Evolutionary conservation across 768 basidiomycete species (phyloP), one percentile per base, ranked within the genome.

Genomic region (Tubosaeta sp.): DNA sequence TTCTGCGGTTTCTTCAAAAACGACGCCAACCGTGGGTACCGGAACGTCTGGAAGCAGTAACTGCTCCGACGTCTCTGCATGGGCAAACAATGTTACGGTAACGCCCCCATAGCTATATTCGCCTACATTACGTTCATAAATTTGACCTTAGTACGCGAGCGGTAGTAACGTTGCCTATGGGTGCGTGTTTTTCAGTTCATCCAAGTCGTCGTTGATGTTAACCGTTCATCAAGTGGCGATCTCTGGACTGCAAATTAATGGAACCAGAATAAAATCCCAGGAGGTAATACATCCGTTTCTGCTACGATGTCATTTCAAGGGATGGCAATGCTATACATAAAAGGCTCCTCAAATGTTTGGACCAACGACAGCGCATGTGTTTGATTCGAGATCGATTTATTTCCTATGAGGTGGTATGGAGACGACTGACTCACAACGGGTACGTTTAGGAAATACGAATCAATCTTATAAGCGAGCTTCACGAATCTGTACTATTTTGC

Each of bases 311-410:
- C 27, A 40, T 18, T 30, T 6, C 10, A 14, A 34, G 10, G 24
- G 12, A 14, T 24, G 34, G 10, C 36, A 9, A 44, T 27, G 21
- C 6, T 4, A 10, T 18, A 21, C 5, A 4, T 31, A 11, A 22
- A 46, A 82, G 80, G 76, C 38, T 16, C 72, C 30, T 74, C 76
- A 25, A 75, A 71, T 41, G 80, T 76, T 46, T 85, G 83, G 83
- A 70, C 71, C 39, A 76, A 85, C 60, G 65, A 79, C 62, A 83
- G 82, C 4, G 62, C 76, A 48, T 86, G 82, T 65, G 35, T 63
- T 21, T 57, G 16, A 38, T 21, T 38, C n/a, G 42, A 30, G 9
- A 49, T 16, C 14, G 10, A 22, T 18, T 31, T 21, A 39, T 21
- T 39, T 21, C 34, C n/a, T 35, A n/a, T 18, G 13, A 8, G 16